These are phyloP conservation scores for Magnaporthiopsis rhizophila DNA, from an alignment of 2,329 filamentous ascomycete species.

Conservation along the genomic window DNA sequence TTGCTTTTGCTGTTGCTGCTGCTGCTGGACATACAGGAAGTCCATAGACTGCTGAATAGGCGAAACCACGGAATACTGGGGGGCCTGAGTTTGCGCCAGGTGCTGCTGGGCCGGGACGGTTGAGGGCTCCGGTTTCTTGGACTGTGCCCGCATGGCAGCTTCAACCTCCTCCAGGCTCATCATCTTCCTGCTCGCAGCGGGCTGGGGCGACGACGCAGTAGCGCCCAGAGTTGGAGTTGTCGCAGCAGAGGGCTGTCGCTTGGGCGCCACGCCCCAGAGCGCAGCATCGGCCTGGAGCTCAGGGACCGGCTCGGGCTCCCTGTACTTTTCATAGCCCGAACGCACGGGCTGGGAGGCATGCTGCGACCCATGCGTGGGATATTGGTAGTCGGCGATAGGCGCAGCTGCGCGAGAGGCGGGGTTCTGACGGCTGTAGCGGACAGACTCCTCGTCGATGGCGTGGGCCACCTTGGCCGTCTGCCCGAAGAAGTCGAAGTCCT, in stretches of 20 bases:
- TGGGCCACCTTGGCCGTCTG: slow-evolving; percentile 80
- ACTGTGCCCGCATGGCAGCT: slow-evolving; percentile 74
- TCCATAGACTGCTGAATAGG: slow-evolving; percentile 13
- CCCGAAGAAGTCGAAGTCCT: slow-evolving; percentile 96
- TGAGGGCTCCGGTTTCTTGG: slow-evolving; percentile 39
- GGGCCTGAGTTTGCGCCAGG: slow-evolving; percentile 10
- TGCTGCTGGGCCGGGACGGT: slow-evolving; percentile 23
- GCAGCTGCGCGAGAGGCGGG: slow-evolving; percentile 42
- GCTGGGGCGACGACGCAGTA: slow-evolving; percentile 24
- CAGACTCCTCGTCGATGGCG: slow-evolving; percentile 85
- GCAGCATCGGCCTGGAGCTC: slow-evolving; percentile 89
- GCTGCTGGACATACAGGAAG: slow-evolving; percentile 14
- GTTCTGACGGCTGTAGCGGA: slow-evolving; percentile 70
- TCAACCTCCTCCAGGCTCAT: slow-evolving; percentile 97
- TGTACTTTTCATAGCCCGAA: slow-evolving; percentile 88
- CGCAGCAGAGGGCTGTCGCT: slow-evolving; percentile 33
- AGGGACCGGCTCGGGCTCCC: slow-evolving; percentile 76
- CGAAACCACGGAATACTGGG: neutral
- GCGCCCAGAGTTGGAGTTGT: slow-evolving; percentile 26
- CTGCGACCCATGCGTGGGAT: slow-evolving; percentile 20
- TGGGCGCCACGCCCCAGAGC: slow-evolving; percentile 76
- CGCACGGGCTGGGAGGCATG: slow-evolving; percentile 51
- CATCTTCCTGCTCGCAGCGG: slow-evolving; percentile 57
- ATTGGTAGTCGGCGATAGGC: slow-evolving; percentile 13
- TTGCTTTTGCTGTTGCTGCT: slow-evolving; percentile 7